A percentile compares a stretch with the other conserved stretches of the same genome.
These are phyloP conservation scores for Daldinia bambusicola DNA, from an alignment of 495 filamentous ascomycete species.

Conservation along the genomic window DNA sequence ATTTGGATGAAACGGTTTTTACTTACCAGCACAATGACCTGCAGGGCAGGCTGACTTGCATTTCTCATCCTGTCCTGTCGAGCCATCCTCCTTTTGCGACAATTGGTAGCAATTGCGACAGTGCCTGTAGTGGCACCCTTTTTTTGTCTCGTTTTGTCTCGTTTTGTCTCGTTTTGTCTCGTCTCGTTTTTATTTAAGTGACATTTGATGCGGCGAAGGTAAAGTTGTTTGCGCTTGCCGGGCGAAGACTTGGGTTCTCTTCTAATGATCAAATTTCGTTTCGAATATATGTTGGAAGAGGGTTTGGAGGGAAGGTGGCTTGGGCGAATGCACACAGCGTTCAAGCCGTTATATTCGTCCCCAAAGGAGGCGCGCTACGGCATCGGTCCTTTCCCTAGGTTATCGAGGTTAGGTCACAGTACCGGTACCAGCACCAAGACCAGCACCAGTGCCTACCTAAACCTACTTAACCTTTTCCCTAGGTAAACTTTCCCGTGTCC, in stretches of 20 bases:
- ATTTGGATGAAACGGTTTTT: slow-evolving; percentile 32
- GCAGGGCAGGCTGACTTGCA: slow-evolving; percentile 65
- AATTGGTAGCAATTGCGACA: slow-evolving; percentile 17
- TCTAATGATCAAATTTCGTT: slow-evolving; percentile 26
- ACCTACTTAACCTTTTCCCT: neutral
- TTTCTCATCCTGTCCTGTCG: slow-evolving; percentile 28
- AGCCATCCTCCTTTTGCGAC: slow-evolving; percentile 31
- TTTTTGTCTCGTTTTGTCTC: neutral
- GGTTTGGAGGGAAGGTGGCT: neutral
- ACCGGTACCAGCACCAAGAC: too few relatives aligned
- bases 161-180: neutral
- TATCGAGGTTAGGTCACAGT: neutral
- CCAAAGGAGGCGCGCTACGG: slow-evolving; percentile 2
- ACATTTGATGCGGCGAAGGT: neutral
- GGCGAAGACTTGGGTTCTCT: neutral
- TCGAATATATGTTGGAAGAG: slow-evolving; percentile 8
- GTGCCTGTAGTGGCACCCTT: neutral
- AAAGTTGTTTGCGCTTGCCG: too few relatives aligned
- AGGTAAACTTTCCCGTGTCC: too few relatives aligned
- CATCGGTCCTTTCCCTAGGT: neutral
- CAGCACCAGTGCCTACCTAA: neutral
- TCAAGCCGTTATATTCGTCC: slow-evolving; percentile 4
- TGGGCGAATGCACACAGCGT: neutral
- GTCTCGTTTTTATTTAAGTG: too few relatives aligned
- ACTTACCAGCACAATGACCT: slow-evolving; percentile 85